Evolutionary conservation across 352 stramenopile genomes (phyloP), one percentile per base, ranked within the genome.

Genomic region (Pythium coloratum): DNA sequence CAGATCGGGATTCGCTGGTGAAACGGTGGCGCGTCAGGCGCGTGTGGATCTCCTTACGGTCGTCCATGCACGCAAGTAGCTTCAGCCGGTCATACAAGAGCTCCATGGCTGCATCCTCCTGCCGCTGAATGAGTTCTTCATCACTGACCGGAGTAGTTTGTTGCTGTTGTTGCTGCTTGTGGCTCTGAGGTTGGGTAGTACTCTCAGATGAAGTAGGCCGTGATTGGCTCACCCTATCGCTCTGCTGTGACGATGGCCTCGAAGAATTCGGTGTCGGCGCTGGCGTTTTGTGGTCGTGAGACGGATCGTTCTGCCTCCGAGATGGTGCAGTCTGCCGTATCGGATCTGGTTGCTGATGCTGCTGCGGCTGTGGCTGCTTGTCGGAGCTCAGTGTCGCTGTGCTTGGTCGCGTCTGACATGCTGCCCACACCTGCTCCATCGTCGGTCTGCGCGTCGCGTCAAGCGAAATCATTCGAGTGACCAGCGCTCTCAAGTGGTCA

Each of bases 381-480:
- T 49, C 33, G 8, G n/a, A 20, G 7, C 13, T 64, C 8, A 86
- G 46, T 34, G 44, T 61, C 28, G 77, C 66, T 54, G 69, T 87
- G 1, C 72, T 36, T 53, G 83, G 81, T 30, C 75, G 57, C 36
- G 55, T 68, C 66, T 77, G 72, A 46, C 82, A 89, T 10, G 66
- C 67, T 13, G 78, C 60, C 83, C 84, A 92, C 28, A 95, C 83
- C 58, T 90, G 67, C 42, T 90, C 70, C 47, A 90, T 75, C 10
- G 69, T 91, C 2, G 84, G 84, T 7, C 88, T 83, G 33, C 89
- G 73, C 8, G 72, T 77, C 16, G 88, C 51, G 4, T 69, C 75
- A 7, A 95, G 74, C 14, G 80, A 86, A 33, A 94, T 82, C 88
- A 95, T 95, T 13, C 72, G 73, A n/a, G 76, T 83, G 6, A 89